phyloP scores from a whole-genome alignment of 768 basidiomycete genomes.

The Phaeolepiota aurea region DNA sequence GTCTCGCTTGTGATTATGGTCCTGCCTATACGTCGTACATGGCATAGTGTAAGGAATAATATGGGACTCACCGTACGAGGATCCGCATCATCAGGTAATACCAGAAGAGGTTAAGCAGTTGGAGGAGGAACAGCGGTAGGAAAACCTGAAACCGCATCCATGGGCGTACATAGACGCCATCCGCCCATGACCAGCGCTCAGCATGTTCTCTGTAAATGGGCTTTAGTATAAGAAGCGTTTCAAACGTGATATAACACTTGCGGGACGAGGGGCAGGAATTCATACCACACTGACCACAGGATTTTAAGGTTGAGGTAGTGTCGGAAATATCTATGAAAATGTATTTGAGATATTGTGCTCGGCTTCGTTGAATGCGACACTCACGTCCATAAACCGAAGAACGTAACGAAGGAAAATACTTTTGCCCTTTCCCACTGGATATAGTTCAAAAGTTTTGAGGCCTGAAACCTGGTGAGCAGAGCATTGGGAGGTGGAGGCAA shows the following conservation, averaged over 20 bases:
- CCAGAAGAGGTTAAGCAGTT: constrained; percentile 90
- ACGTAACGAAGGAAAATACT: constrained; percentile 49
- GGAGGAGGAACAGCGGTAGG: constrained; percentile 62
- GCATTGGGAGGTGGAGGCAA: no score
- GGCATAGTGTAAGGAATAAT: constrained; percentile 1
- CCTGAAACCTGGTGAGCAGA: constrained; percentile 34
- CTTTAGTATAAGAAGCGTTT: not conserved
- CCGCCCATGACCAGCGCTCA: constrained; percentile 48
- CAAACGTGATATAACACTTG: constrained; percentile 38
- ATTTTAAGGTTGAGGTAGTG: constrained; percentile 86
- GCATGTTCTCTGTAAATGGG: constrained; percentile 34
- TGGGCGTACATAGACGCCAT: constrained; percentile 59
- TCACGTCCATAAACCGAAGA: constrained; percentile 77
- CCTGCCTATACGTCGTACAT: constrained; percentile 25
- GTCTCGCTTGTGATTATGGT: constrained; percentile 37
- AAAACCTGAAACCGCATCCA: constrained; percentile 89
- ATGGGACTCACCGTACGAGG: constrained; percentile 50
- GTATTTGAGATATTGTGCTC: not conserved
- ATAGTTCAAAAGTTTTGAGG: constrained; percentile 83
- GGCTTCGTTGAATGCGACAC: no score
- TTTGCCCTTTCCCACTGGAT: constrained; percentile 61
- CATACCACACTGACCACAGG: constrained; percentile 78
- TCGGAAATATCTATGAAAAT: constrained; percentile 69
- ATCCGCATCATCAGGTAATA: constrained; percentile 80
- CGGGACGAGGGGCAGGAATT: constrained; percentile 70